Evolutionary conservation across 768 basidiomycete species (phyloP), one percentile per base, ranked within the genome.

Genomic region (Rhodotorula babjevae): DNA sequence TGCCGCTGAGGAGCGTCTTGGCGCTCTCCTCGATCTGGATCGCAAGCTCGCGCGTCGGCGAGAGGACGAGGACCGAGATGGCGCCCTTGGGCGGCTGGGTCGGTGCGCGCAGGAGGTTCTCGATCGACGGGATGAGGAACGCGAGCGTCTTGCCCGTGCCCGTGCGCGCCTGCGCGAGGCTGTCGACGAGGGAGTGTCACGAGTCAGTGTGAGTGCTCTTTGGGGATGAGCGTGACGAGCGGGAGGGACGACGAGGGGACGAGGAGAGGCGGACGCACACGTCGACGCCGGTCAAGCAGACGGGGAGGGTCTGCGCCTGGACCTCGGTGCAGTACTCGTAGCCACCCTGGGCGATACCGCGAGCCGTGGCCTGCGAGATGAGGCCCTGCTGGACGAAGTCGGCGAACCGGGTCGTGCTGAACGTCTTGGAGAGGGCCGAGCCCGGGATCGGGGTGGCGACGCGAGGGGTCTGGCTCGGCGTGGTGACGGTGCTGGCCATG

Each of bases 1-100:
- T 84, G 44, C 82, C 81, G 50, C 68, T 92, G 76, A 96, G 82
- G 81, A 98, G 96, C 0, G 92, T 88, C 82, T 93, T 95, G 80
- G 91, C 93, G 80, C 97, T 96, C 76, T 89, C 85, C 31, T 70
- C 75, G 57, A 81, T 82, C 74, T 82, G 82, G 40, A 80, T 75
- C 9, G 81, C 82, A 15, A 83, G 77, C 69, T 83, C 81, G 19
- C 81, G 71, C 7, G 82, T 82, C 2, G 82, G 81, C 36, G 95
- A 96, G 31, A 82, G 69, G 68, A 82, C 76, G 40, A 82, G 77
- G 57, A 79, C 77, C 33, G 76, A 75, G 50, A 79, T 79, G 27
- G 74, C 63, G 0, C 69, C 69, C 18, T 64, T 46, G 23, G 77
- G 60, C 8, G 77, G 78, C 44, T 77, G 69, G 2, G 67, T 63